These are phyloP conservation scores for Tolypocladium sp. DNA, from an alignment of 2,329 filamentous ascomycete species.

Conservation along the genomic window DNA sequence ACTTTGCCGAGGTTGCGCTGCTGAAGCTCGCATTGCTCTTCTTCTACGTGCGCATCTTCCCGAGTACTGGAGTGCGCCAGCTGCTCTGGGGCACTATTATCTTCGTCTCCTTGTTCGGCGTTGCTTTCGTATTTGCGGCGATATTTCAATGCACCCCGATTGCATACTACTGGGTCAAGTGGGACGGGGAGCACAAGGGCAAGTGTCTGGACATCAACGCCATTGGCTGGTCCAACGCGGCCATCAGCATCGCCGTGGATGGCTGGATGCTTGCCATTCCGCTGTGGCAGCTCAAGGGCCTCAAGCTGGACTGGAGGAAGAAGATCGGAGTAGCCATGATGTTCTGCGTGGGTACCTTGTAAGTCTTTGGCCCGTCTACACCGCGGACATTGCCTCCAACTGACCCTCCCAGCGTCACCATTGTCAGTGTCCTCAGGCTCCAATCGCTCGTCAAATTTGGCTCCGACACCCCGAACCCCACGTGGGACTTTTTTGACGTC, in stretches of 20 bases:
- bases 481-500: slow-evolving; percentile 23
- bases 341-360: slow-evolving; percentile 41
- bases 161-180: slow-evolving; percentile 41
- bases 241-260: slow-evolving; percentile 43
- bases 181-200: slow-evolving; percentile 37
- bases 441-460: slow-evolving; percentile 20
- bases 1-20: slow-evolving; percentile 35
- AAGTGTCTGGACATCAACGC: slow-evolving; percentile 39
- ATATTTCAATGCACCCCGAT: slow-evolving; percentile 44
- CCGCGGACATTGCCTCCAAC: not conserved
- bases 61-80: slow-evolving; percentile 23
- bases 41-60: slow-evolving; percentile 49
- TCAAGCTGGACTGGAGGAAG: slow-evolving; percentile 37
- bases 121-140: slow-evolving; percentile 30
- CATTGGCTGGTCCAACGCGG: slow-evolving; percentile 41
- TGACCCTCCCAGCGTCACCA: slow-evolving; percentile 19
- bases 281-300: slow-evolving; percentile 29
- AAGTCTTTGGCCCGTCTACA: slow-evolving; percentile 10
- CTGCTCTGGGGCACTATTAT: slow-evolving; percentile 32
- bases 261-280: slow-evolving; percentile 43
- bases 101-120: slow-evolving; percentile 28
- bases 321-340: slow-evolving; percentile 39
- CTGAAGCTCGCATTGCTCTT: slow-evolving; percentile 43
- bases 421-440: slow-evolving; percentile 28
- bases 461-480: slow-evolving; percentile 18